phyloP scores from a whole-genome alignment of 257 asterid genomes.

The Penstemon newberryi region DNA sequence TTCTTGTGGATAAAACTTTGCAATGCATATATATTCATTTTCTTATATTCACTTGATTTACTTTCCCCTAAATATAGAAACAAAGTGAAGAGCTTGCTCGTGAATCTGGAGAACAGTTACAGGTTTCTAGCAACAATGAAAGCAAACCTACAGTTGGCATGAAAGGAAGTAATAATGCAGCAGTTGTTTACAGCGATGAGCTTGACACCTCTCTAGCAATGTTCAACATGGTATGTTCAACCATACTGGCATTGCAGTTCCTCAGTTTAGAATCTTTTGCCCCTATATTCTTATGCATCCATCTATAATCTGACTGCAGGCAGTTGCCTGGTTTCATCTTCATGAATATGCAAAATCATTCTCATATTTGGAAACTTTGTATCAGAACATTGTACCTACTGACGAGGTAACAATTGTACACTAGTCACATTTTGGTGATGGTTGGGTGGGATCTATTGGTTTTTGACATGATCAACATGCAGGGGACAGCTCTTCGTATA shows the following conservation, averaged over 20 bases:
- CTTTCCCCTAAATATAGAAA: slow-evolving; percentile 40
- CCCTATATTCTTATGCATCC: slow-evolving; percentile 18
- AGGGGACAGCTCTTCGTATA: slow-evolving; percentile 73
- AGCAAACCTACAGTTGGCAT: slow-evolving; percentile 42
- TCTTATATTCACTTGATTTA: not conserved
- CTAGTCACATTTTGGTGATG: not conserved
- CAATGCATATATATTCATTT: not conserved
- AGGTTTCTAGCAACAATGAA: slow-evolving; percentile 40
- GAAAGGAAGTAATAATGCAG: slow-evolving; percentile 37
- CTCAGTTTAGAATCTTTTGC: not conserved
- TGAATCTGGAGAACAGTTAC: slow-evolving; percentile 56
- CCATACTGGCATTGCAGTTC: slow-evolving; percentile 25
- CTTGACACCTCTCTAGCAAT: slow-evolving; percentile 53
- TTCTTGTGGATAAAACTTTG: not conserved
- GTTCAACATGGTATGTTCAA: slow-evolving; percentile 67
- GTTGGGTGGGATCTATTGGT: slow-evolving; percentile 1
- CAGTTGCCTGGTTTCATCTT: slow-evolving; percentile 79
- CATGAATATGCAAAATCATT: slow-evolving; percentile 69
- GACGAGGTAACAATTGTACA: slow-evolving; percentile 56
- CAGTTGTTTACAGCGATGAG: slow-evolving; percentile 47
- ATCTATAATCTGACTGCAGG: slow-evolving; percentile 52
- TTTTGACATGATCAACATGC: slow-evolving; percentile 32
- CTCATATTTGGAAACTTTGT: slow-evolving; percentile 66
- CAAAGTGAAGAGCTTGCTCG: slow-evolving; percentile 57
- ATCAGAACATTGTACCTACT: slow-evolving; percentile 71